Conservation (phyloP, 2,329 filamentous ascomycete genomes). For the Cytospora paraplurivora region DNA sequence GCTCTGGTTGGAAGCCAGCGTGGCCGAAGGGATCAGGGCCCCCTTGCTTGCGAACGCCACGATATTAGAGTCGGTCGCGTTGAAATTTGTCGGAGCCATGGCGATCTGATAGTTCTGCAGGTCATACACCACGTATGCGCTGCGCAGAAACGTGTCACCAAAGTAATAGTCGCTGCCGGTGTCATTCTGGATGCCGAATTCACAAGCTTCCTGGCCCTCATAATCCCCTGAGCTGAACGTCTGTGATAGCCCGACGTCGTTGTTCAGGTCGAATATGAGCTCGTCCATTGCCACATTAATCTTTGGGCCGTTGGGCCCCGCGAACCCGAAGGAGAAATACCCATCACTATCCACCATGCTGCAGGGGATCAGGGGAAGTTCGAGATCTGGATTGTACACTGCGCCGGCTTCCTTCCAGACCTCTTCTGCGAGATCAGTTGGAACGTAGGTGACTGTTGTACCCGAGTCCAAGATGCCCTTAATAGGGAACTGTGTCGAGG, state of each 20-base stretch:
- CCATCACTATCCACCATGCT: conserved; percentile 47
- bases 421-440: conserved; percentile 57
- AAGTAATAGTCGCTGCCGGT: conserved; percentile 47
- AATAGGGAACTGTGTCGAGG: conserved; percentile 48
- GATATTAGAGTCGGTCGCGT: conserved; percentile 52
- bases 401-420: conserved; percentile 60
- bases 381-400: conserved; percentile 42
- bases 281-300: conserved; percentile 59
- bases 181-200: conserved; percentile 58
- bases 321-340: conserved; percentile 58
- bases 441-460: conserved; percentile 71
- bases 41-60: conserved; percentile 53
- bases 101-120: conserved; percentile 59
- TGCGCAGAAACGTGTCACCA: conserved; percentile 61
- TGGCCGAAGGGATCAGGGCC: conserved; percentile 54
- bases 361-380: conserved; percentile 54
- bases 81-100: conserved; percentile 58
- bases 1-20: conserved; percentile 45
- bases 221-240: conserved; percentile 46
- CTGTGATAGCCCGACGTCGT: conserved; percentile 35
- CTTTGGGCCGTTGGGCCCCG: conserved; percentile 48
- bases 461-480: conserved; percentile 73
- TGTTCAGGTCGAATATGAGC: conserved; percentile 52
- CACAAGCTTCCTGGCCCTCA: conserved; percentile 50
- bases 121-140: conserved; percentile 63